Conservation (phyloP, 2,329 filamentous ascomycete species). For the Trichoderma atroviride region DNA sequence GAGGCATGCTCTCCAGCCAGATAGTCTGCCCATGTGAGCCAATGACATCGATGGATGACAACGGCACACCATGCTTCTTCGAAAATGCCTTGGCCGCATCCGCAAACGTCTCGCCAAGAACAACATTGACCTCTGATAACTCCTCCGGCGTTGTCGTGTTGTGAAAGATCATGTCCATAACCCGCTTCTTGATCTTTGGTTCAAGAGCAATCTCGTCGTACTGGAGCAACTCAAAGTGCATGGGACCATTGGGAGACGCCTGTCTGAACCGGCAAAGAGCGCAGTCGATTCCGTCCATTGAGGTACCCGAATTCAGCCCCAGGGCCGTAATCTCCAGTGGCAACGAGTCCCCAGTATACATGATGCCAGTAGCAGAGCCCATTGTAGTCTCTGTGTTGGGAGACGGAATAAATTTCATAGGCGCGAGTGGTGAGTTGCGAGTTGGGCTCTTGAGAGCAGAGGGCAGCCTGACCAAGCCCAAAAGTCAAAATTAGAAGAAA, state of each 20-base stretch:
- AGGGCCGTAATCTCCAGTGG: slow-evolving; percentile 55
- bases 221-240: slow-evolving; percentile 60
- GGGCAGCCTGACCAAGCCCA: not conserved
- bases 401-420: not conserved
- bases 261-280: slow-evolving; percentile 60
- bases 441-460: not conserved
- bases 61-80: slow-evolving; percentile 45
- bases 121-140: slow-evolving; percentile 59
- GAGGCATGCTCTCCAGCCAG: slow-evolving; percentile 58
- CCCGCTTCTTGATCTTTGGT: slow-evolving; percentile 55
- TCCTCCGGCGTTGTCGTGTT: slow-evolving; percentile 56
- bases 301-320: slow-evolving; percentile 54
- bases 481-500: not conserved
- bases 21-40: slow-evolving; percentile 63
- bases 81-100: slow-evolving; percentile 55
- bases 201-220: slow-evolving; percentile 60
- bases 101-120: slow-evolving; percentile 60
- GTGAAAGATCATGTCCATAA: slow-evolving; percentile 60
- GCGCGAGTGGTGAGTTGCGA: not conserved
- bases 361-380: slow-evolving; percentile 11
- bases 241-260: slow-evolving; percentile 51
- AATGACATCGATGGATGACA: slow-evolving; percentile 54
- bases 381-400: not conserved
- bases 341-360: not conserved
- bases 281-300: slow-evolving; percentile 61